Base-by-base conservation (phyloP, 352 stramenopile genomes). In the Nothophytophthora sp. region DNA sequence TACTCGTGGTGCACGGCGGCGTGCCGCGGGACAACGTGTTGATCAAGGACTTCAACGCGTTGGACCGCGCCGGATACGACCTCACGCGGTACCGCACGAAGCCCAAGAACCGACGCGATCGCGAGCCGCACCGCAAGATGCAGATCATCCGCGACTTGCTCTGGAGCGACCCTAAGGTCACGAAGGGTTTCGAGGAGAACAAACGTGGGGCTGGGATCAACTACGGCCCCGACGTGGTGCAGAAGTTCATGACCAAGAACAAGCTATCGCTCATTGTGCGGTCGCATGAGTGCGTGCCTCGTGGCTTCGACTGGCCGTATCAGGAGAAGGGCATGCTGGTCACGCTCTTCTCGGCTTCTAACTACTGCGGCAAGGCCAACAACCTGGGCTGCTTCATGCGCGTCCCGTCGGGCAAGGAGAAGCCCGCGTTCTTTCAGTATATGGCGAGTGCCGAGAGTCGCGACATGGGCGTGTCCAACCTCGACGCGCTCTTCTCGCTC, bases 181-280 rank as follows among this genome's bases (percentile, higher is more conserved):
- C 60, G 6, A 83, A 81, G 25, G 84, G 81, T 8, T 90, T 71
- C 67, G 70, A 87, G 49, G 81, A 92, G 55, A 95, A 92, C 64
- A 85, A 86, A 42, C 84, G 84, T 25, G 84, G 84, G 16, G 81
- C 81, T 15, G 84, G 84, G 12, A 90, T 90, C 19, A 72, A 81
- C 19, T 96, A 90, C 32, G 79, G 80, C 3, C 76, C 75, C 2
- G 76, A 92, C 50, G 57, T 95, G 13, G 78, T 92, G 16, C 76
- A 94, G 43, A 90, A 92, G 55, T 95, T 91, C 50, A 90, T 94
- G 80, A 72, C 64, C 39, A 88, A 92, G 55, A 93, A 96, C 62
- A 86, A 86, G 23, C 51, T 96, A 25, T 71, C 80, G 37, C 52
- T 91, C 32, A 77, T 96, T 16, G 80, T 96, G 37, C 86, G 86